Base-by-base conservation (phyloP, 176 grass and related monocot species). In the Aegilops sharonensis region DNA sequence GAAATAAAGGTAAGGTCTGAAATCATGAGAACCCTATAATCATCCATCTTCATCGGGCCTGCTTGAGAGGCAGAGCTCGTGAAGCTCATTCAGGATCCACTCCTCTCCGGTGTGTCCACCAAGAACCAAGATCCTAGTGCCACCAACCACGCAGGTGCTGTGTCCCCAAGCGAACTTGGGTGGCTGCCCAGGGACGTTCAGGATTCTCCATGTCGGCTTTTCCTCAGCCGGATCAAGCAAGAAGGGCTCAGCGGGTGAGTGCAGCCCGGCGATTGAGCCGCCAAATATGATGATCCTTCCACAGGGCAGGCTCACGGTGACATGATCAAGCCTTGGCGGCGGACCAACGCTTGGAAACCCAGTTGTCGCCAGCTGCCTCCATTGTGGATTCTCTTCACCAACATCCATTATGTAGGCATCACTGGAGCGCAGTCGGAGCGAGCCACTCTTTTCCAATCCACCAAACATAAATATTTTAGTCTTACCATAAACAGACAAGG, bases 11-110 rank as follows among this genome's bases (percentile, higher is more conserved):
- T 40, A 87, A 15, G 64, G 9, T 64, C 8, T 77, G 62, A 75
- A 84, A 85, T 54, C 54, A 64, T 57, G 87, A 27, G 9, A 31
- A 40, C 32, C 15, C 13, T 27, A 34, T 39, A 36, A 88, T 98
- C 88, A 91, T 6, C 47, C 48, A 48, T 94, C 92, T 47, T 86
- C 85, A 37, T 88, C 83, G 0, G 85, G 87, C 45, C 90, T 91
- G 75, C 94, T 99, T 47, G 92, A 85, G 8, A 99, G 87, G 72
- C 97, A 99, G n/a, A 99, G 83, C 83, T 99, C 97, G 87, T 99
- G 97, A 31, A 99, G 87, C 63, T 99, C 97, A 40, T 96, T 99
- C 79, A 99, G 94, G 45, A 99, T 96, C 97, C 97, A 99, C 77
- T 99, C 97, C 89, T 99, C 97, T 13, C 94, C 97, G 0, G 92